These are phyloP conservation scores for Colletotrichum musae DNA, from an alignment of 2,329 filamentous ascomycete species.

Conservation along the genomic window DNA sequence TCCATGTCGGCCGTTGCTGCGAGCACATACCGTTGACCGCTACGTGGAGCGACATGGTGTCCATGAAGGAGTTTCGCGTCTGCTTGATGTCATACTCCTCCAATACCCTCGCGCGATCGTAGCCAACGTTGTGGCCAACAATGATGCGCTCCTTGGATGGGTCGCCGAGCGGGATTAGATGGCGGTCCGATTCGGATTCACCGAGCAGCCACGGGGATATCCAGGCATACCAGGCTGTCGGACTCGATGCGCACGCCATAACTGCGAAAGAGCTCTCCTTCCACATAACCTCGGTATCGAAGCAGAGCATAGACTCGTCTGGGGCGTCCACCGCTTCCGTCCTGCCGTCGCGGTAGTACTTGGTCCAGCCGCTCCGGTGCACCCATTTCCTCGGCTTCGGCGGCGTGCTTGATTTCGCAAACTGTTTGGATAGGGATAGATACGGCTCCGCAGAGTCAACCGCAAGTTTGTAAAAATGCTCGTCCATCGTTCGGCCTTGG, in stretches of 20 bases:
- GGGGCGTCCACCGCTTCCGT: slow-evolving; percentile 82
- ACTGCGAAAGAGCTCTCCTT: slow-evolving; percentile 93
- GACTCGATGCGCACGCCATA: slow-evolving; percentile 94
- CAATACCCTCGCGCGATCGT: slow-evolving; percentile 87
- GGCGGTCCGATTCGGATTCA: slow-evolving; percentile 82
- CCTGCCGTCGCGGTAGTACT: slow-evolving; percentile 83
- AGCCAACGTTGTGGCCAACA: slow-evolving; percentile 96
- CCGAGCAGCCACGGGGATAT: slow-evolving; percentile 94
- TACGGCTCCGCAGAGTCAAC: slow-evolving; percentile 90
- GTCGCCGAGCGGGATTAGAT: slow-evolving; percentile 90
- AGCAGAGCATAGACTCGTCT: slow-evolving; percentile 85
- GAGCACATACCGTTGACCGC: slow-evolving; percentile 99
- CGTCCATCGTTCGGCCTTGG: slow-evolving; percentile 86
- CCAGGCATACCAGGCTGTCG: slow-evolving; percentile 97
- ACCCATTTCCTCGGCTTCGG: slow-evolving; percentile 80
- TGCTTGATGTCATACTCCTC: slow-evolving; percentile 93
- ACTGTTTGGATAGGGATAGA: slow-evolving; percentile 80
- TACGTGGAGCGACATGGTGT: slow-evolving; percentile 98
- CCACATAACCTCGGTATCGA: slow-evolving; percentile 98
- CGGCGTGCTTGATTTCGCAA: slow-evolving; percentile 74
- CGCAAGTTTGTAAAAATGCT: slow-evolving; percentile 93
- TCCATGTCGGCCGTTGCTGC: slow-evolving; percentile 94
- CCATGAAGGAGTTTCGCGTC: slow-evolving; percentile 87
- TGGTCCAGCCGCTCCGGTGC: slow-evolving; percentile 90
- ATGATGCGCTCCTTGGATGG: slow-evolving; percentile 80